Conservation (phyloP, 768 basidiomycete species). For the Russula griseocarnosa region DNA sequence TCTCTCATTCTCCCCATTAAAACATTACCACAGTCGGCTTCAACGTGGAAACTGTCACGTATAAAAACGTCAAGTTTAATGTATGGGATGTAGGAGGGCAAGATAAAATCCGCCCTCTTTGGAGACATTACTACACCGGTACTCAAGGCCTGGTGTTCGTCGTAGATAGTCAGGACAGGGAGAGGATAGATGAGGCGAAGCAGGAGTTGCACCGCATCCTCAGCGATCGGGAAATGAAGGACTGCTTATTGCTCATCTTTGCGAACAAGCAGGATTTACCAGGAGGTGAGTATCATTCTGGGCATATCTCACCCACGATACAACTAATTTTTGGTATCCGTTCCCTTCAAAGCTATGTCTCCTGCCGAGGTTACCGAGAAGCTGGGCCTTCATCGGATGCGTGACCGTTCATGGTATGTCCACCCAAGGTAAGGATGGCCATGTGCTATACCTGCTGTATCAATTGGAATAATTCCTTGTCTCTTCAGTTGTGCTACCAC, state of each 20-base stretch:
- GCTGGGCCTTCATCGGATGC: constrained; percentile 91
- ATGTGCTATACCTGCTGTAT: neutral
- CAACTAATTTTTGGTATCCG: neutral
- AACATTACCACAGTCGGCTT: constrained; percentile 69
- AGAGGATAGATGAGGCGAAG: constrained; percentile 94
- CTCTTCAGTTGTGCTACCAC: constrained; percentile 84
- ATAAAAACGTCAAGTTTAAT: constrained; percentile 96
- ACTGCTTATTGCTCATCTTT: constrained; percentile 94
- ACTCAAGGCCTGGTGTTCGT: constrained; percentile 98
- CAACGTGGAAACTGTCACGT: constrained; percentile 98
- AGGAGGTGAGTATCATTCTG: constrained; percentile 57
- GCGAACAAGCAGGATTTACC: constrained; percentile 99
- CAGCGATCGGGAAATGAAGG: constrained; percentile 97
- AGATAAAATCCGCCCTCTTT: constrained; percentile 97
- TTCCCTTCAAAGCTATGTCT: constrained; percentile 74
- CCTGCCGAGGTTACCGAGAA: constrained; percentile 98
- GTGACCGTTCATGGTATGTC: constrained; percentile 97
- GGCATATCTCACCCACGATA: neutral
- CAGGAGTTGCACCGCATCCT: constrained; percentile 94
- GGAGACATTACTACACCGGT: constrained; percentile 99
- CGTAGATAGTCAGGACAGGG: constrained; percentile 93
- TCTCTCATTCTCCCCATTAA: neutral
- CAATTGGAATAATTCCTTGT: neutral
- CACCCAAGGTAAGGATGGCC: constrained; percentile 77
- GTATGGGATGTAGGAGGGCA: constrained; percentile 99